Base-by-base conservation (phyloP, 257 asterid species). In the Nicotiana tabacum region DNA sequence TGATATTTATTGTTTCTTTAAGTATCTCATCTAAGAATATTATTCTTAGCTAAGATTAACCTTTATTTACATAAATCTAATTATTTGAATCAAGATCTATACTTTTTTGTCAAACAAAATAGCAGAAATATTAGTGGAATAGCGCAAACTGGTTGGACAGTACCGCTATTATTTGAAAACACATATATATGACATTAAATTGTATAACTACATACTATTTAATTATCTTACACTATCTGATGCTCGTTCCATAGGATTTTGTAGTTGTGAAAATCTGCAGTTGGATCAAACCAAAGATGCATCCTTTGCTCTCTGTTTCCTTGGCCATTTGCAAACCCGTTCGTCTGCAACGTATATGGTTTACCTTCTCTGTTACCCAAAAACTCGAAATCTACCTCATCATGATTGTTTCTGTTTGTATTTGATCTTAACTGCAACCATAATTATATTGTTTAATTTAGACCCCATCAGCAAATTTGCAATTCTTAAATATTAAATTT, bases 351-450 rank as follows among this genome's bases (percentile, higher is more conserved):
- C 27, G 88, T 86, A 30, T 84, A 82, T 18, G 95, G 96, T 81
- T 89, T 86, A 0, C 96, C 97, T 82, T 86, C 90, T 80, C 56
- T 86, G 35, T 94, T 86, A 33, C 98, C 98, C 84, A 92, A 83
- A 84, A 94, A 92, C 69, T 94, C 98, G 9, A 92, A 81, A 80
- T 94, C 98, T 16, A 92, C 46, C 85, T 94, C 98, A 16, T 92
- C 95, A 76, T 89, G 95, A 6, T 62, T 8, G 8, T 37, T 32
- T 32, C 33, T 62, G 10, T 67, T 27, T 0, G 83, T 27, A 64
- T 58, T 15, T 13, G 98, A 90, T 15, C 69, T 70, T 39, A 93
- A 88, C 98, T 93, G 91, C 84, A 74, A 56, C 24, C 18, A 21
- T 7, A 29, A 21, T n/a, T 39, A 32, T 32, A 3, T 3, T 32